Percentiles rank a stretch among this genome's conserved stretches.
Conservation (phyloP, 345 rosid genomes). For the Boechera retrofracta region DNA sequence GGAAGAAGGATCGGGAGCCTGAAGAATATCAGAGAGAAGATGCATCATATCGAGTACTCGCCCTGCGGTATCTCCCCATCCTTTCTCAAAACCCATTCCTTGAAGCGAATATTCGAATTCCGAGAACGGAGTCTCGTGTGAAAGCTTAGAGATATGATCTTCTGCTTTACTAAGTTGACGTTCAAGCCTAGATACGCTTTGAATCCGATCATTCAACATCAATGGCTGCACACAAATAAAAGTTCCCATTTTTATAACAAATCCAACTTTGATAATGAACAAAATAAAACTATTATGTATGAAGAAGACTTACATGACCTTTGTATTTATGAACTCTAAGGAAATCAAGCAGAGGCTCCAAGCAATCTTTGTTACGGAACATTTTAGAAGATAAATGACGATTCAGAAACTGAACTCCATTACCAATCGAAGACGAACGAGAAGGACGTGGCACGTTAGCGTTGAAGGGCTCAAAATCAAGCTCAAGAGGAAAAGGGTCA, state of each 20-base stretch:
- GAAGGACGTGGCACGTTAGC: constrained; percentile 84
- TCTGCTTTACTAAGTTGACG: constrained; percentile 80
- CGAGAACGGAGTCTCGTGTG: constrained; percentile 65
- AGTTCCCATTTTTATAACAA: neutral
- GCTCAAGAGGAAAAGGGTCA: constrained; percentile 76
- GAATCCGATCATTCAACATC: constrained; percentile 95
- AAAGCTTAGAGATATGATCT: constrained; percentile 77
- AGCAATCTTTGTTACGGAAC: constrained; percentile 90
- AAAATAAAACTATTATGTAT: neutral
- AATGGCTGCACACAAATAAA: constrained; percentile 53
- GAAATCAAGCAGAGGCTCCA: constrained; percentile 89
- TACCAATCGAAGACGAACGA: constrained; percentile 94
- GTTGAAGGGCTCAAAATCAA: constrained; percentile 96
- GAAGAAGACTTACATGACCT: constrained; percentile 73
- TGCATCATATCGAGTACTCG: constrained; percentile 78
- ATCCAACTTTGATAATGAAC: neutral
- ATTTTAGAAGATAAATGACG: constrained; percentile 94
- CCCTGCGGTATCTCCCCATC: constrained; percentile 96
- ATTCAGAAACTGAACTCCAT: constrained; percentile 98
- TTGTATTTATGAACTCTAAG: constrained; percentile 82
- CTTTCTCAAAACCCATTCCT: constrained; percentile 98
- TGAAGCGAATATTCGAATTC: constrained; percentile 85
- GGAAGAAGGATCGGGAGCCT: constrained; percentile 94
- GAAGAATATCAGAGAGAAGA: constrained; percentile 90
- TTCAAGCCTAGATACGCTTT: constrained; percentile 68